phyloP scores from a whole-genome alignment of 2,329 filamentous ascomycete genomes.

The Cercospora zeae-maydis region DNA sequence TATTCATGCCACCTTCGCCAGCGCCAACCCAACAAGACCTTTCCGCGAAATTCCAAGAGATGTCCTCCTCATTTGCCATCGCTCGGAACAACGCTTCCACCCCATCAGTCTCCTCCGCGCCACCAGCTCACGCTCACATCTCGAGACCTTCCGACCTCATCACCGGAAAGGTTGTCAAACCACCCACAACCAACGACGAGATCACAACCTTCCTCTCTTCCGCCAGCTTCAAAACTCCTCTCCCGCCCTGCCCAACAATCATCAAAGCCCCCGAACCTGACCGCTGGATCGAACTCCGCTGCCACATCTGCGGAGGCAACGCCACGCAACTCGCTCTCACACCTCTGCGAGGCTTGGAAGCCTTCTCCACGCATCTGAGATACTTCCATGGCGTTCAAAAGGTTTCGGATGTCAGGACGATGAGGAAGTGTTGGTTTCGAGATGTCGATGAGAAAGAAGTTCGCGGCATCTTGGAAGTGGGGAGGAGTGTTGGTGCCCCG shows the following conservation, averaged over 20 bases:
- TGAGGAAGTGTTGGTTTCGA: not conserved
- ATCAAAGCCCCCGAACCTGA: not conserved
- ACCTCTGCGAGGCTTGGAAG: not conserved
- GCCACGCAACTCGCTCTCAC: not conserved
- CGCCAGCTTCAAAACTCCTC: not conserved
- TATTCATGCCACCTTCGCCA: not conserved
- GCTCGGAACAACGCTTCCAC: too few relatives aligned
- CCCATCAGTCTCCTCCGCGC: too few relatives aligned
- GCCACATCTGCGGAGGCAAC: not conserved
- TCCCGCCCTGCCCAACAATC: not conserved
- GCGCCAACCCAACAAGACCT: not conserved
- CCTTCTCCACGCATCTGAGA: not conserved
- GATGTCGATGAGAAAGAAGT: not conserved
- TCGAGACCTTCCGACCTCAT: too few relatives aligned
- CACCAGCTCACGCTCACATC: too few relatives aligned
- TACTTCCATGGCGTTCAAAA: not conserved
- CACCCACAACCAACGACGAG: too few relatives aligned
- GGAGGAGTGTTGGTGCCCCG: not conserved
- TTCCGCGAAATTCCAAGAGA: not conserved
- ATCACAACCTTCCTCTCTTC: not conserved
- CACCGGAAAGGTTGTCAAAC: too few relatives aligned
- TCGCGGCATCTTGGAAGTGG: not conserved
- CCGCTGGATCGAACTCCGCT: not conserved
- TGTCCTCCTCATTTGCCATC: too few relatives aligned
- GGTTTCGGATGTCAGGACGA: not conserved